Percentiles rank a stretch among this genome's conserved stretches.
These are phyloP conservation scores for Lactifluus subvellereus DNA, from an alignment of 768 basidiomycete species.

Conservation along the genomic window DNA sequence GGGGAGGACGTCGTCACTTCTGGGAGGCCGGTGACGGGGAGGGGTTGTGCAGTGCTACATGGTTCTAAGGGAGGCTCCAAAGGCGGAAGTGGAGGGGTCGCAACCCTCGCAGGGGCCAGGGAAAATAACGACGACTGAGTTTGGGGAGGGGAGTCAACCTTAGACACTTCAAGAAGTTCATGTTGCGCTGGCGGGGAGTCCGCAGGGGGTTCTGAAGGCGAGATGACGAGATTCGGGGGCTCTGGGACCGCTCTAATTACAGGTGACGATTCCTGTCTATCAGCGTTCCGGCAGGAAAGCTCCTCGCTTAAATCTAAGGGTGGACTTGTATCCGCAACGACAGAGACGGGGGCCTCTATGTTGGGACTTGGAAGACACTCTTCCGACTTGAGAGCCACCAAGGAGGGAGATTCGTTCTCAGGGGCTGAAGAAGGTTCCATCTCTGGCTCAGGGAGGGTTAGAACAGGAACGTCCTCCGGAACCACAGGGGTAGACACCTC, in stretches of 20 bases:
- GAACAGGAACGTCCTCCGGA: not conserved
- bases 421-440: not conserved
- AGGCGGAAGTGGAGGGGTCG: not conserved
- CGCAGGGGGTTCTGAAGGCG: not conserved
- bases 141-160: not conserved
- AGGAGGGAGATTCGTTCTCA: not conserved
- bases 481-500: not conserved
- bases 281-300: not conserved
- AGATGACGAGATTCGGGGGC: slow-evolving; percentile 4
- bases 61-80: slow-evolving; percentile 4
- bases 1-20: slow-evolving; percentile 15
- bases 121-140: slow-evolving; percentile 5
- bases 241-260: not conserved
- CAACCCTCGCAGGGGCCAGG: not conserved
- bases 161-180: not conserved
- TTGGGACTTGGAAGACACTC: not conserved
- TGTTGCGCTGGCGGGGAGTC: not conserved
- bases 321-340: not conserved
- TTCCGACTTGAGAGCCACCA: not conserved
- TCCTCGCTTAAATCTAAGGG: not conserved
- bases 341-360: not conserved
- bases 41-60: not conserved
- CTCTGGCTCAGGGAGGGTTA: not conserved
- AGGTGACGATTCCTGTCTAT: not conserved
- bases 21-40: slow-evolving; percentile 1